A percentile compares a stretch with the other conserved stretches of the same genome.
These are phyloP conservation scores for Pichia pseudocactophila DNA, from an alignment of 805 yeast genomes.

Conservation along the genomic window DNA sequence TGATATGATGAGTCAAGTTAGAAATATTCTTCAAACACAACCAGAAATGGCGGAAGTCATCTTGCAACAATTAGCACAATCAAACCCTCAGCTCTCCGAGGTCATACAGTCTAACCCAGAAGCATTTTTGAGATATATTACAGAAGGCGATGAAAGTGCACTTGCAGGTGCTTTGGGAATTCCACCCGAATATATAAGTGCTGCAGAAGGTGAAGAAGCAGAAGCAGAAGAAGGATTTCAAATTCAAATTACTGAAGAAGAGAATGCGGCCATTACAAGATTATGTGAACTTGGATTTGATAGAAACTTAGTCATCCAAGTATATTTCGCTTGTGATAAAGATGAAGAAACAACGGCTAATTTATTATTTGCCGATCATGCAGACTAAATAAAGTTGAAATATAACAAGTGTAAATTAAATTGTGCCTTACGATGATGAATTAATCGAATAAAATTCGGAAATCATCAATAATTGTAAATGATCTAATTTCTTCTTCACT, in stretches of 20 bases:
- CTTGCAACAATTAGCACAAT: conserved; percentile 68
- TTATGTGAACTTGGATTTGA: conserved; percentile 91
- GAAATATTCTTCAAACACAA: conserved; percentile 72
- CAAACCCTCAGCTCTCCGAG: conserved; percentile 79
- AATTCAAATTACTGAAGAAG: conserved; percentile 66
- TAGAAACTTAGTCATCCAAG: conserved; percentile 78
- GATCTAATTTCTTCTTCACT: conserved; percentile 26
- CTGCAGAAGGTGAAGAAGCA: conserved; percentile 30
- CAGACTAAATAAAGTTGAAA: conserved; percentile 16
- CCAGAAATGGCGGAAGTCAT: conserved; percentile 85
- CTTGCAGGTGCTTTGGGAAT: conserved; percentile 36
- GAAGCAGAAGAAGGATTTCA: conserved; percentile 32
- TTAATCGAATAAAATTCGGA: conserved; percentile 20
- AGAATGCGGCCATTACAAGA: conserved; percentile 81
- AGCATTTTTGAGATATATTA: conserved; percentile 65
- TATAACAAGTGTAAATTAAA: not conserved
- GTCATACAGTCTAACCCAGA: conserved; percentile 84
- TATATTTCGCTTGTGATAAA: conserved; percentile 95
- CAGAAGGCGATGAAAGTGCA: conserved; percentile 52
- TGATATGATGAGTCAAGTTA: conserved; percentile 41
- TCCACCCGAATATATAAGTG: conserved; percentile 30
- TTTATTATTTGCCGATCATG: conserved; percentile 61
- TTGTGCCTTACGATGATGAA: not conserved
- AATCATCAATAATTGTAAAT: conserved; percentile 23
- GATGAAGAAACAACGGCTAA: conserved; percentile 96